Evolutionary conservation across 495 filamentous ascomycete genomes (phyloP).

Genomic region (Penicillium mononematosum): DNA sequence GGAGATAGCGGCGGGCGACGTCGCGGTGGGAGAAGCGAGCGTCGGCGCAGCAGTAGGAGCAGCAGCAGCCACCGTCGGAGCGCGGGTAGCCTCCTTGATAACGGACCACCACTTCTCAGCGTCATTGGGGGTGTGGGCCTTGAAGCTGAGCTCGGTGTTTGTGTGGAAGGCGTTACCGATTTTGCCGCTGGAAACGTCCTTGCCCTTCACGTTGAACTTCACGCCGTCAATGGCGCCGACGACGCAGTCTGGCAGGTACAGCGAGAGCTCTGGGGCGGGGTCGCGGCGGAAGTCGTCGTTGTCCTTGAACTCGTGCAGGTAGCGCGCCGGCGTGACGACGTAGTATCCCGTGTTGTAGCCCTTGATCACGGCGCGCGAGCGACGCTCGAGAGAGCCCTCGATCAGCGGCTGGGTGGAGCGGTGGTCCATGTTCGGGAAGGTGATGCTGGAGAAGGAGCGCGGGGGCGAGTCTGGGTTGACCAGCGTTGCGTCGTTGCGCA

Average conservation of each 20-base stretch:
- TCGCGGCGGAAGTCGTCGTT: conserved; percentile 81
- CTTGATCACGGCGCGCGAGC: conserved; percentile 73
- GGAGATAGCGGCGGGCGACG: conserved; percentile 8
- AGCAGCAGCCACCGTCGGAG: conserved; percentile 10
- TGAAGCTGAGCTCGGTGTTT: conserved; percentile 64
- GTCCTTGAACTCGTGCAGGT: conserved; percentile 94
- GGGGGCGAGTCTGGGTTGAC: conserved; percentile 74
- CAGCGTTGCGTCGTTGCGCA: conserved; percentile 66
- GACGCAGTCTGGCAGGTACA: conserved; percentile 89
- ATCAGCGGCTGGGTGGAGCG: conserved; percentile 74
- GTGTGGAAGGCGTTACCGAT: conserved; percentile 59
- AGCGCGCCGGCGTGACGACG: conserved; percentile 80
- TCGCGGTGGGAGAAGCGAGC: conserved; percentile 4
- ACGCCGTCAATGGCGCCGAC: conserved; percentile 70
- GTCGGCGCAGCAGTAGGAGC: not conserved
- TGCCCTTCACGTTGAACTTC: conserved; percentile 95
- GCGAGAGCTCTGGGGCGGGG: conserved; percentile 77
- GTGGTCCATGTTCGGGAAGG: conserved; percentile 88
- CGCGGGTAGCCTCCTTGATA: conserved; percentile 50
- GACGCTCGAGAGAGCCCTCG: conserved; percentile 83
- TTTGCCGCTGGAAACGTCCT: conserved; percentile 68
- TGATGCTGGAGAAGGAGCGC: conserved; percentile 66
- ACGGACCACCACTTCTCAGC: conserved; percentile 81
- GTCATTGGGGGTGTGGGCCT: conserved; percentile 70
- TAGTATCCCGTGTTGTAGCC: conserved; percentile 82